phyloP scores from a whole-genome alignment of 345 rosid species.

The Acer campestre region DNA sequence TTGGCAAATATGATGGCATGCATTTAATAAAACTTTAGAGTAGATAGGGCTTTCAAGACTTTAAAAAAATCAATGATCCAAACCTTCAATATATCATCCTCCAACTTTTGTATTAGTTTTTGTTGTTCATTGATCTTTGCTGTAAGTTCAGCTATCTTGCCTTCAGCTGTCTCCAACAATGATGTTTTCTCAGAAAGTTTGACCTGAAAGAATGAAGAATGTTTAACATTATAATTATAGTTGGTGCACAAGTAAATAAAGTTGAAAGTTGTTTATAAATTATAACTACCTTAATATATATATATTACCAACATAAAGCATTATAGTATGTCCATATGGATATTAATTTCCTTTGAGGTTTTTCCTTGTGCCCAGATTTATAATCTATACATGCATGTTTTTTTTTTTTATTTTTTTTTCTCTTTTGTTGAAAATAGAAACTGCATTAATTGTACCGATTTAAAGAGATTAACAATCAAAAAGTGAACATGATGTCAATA shows the following conservation, averaged over 20 bases:
- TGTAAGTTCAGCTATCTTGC: constrained; percentile 69
- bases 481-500: not conserved
- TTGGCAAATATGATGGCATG: not conserved
- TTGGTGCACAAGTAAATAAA: not conserved
- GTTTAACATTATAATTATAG: constrained; percentile 4
- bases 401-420: no score
- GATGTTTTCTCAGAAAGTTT: constrained; percentile 81
- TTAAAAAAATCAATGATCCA: constrained; percentile 28
- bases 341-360: not conserved
- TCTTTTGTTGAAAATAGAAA: not conserved
- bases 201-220: constrained; percentile 47
- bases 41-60: not conserved
- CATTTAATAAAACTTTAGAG: constrained; percentile 11
- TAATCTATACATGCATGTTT: constrained; percentile 1
- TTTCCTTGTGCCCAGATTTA: not conserved
- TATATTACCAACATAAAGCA: not conserved
- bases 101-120: constrained; percentile 89
- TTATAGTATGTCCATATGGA: not conserved
- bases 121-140: constrained; percentile 78
- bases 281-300: not conserved
- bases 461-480: not conserved
- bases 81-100: constrained; percentile 95
- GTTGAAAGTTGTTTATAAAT: constrained; percentile 7
- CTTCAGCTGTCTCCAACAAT: constrained; percentile 76
- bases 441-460: not conserved